These are phyloP conservation scores for Carnegiea gigantea DNA, from an alignment of 179 eudicot genomes.

Conservation along the genomic window DNA sequence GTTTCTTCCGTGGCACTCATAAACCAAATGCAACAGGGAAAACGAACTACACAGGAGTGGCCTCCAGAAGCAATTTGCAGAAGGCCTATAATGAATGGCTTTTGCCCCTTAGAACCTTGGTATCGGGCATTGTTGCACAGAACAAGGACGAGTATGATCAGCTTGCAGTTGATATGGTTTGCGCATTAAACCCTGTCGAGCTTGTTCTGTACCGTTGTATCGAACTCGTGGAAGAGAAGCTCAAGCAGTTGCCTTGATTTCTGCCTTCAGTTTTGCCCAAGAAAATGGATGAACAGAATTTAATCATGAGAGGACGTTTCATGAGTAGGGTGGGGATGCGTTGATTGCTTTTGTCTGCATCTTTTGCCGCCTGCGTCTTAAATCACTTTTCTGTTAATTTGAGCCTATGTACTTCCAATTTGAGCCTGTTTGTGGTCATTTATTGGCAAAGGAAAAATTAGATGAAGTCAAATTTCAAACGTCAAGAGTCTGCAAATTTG, in stretches of 20 bases:
- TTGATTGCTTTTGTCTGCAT: not conserved
- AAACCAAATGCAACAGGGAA: slow-evolving; percentile 50
- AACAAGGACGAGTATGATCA: slow-evolving; percentile 43
- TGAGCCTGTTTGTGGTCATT: too few species aligned
- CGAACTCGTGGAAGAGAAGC: slow-evolving; percentile 78
- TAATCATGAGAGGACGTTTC: too few species aligned
- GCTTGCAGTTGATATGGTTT: slow-evolving; percentile 41
- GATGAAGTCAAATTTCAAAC: too few species aligned
- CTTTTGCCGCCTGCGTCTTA: not conserved
- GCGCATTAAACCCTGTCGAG: slow-evolving; percentile 78
- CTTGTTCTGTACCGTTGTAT: slow-evolving; percentile 78
- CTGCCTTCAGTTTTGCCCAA: not conserved
- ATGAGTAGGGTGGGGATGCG: too few species aligned
- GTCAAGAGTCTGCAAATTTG: too few species aligned
- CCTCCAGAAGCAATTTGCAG: slow-evolving; percentile 51
- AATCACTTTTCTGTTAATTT: not conserved
- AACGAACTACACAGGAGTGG: slow-evolving; percentile 64
- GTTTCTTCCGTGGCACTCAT: not conserved
- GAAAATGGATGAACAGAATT: too few species aligned
- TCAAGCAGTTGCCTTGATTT: slow-evolving; percentile 24
- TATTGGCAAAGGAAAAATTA: too few species aligned
- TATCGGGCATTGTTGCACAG: slow-evolving; percentile 48
- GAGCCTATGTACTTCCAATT: not conserved
- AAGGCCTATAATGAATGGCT: slow-evolving; percentile 75
- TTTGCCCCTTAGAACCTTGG: slow-evolving; percentile 68